Evolutionary conservation across 441 rosid species (phyloP).

Genomic region (Corymbia citriodora): DNA sequence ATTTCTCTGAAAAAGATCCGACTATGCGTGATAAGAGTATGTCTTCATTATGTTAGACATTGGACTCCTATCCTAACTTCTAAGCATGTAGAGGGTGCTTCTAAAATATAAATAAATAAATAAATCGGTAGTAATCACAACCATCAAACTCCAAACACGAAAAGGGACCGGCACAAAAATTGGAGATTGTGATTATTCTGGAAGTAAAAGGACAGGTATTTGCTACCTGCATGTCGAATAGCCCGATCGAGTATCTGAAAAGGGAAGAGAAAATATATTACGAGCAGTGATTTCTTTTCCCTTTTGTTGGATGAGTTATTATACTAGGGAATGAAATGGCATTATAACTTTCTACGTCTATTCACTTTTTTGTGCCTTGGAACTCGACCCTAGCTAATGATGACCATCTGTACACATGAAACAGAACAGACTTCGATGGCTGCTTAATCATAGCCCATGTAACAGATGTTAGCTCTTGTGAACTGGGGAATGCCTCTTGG

Average conservation of each 20-base stretch:
- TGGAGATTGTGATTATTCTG: background rate
- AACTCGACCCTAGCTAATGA: background rate
- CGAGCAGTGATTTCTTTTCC: background rate
- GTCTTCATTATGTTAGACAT: background rate
- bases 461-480: background rate
- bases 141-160: background rate
- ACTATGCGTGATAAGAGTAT: background rate
- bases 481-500: background rate
- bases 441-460: background rate
- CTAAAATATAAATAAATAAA: background rate
- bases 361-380: background rate
- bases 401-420: background rate
- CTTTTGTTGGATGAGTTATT: background rate
- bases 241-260: background rate
- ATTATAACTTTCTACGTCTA: background rate
- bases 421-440: background rate
- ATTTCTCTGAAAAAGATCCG: background rate
- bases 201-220: background rate
- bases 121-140: background rate
- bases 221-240: background rate
- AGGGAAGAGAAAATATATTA: background rate
- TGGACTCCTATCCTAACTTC: background rate
- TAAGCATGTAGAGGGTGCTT: background rate
- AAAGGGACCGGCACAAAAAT: background rate
- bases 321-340: background rate